A percentile compares a stretch with the other conserved stretches of the same genome.
Conservation (phyloP, 2,329 filamentous ascomycete genomes). For the Fusarium bulbicola region DNA sequence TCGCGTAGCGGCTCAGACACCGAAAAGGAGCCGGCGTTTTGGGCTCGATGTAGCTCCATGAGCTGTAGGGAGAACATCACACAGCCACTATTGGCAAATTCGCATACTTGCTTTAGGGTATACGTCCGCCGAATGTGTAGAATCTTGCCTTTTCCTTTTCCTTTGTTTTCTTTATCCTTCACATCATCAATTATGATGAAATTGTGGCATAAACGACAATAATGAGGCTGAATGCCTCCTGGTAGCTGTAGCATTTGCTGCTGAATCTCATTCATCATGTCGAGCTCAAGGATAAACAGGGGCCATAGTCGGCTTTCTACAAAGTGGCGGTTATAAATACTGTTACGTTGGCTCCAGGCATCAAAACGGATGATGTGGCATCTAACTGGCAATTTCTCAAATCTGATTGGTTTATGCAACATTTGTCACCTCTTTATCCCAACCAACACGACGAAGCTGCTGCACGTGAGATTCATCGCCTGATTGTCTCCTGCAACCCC, state of each 20-base stretch:
- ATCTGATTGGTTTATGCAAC: not conserved
- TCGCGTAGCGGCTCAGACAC: not conserved
- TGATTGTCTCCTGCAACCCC: not conserved
- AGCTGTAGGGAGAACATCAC: not conserved
- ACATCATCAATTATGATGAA: not conserved
- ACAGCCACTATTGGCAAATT: not conserved
- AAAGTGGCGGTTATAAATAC: fast-evolving
- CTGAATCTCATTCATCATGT: not conserved
- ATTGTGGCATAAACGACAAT: not conserved
- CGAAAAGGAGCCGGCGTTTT: not conserved
- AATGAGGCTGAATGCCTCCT: not conserved
- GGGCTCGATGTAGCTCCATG: not conserved
- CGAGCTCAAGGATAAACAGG: not conserved
- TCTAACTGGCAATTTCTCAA: not conserved
- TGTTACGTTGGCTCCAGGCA: not conserved
- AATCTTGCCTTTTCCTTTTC: not conserved
- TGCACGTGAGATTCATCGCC: not conserved
- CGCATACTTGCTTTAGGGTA: not conserved
- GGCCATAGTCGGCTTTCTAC: fast-evolving
- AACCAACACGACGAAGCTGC: not conserved
- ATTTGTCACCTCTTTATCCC: not conserved
- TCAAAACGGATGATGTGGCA: not conserved
- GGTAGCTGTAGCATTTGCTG: not conserved
- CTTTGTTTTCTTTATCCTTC: not conserved
- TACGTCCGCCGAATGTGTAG: not conserved